A percentile compares a stretch with the other conserved stretches of the same genome.
These are phyloP conservation scores for Aristolochia contorta DNA, from an alignment of 164 flowering plant species.

Conservation along the genomic window DNA sequence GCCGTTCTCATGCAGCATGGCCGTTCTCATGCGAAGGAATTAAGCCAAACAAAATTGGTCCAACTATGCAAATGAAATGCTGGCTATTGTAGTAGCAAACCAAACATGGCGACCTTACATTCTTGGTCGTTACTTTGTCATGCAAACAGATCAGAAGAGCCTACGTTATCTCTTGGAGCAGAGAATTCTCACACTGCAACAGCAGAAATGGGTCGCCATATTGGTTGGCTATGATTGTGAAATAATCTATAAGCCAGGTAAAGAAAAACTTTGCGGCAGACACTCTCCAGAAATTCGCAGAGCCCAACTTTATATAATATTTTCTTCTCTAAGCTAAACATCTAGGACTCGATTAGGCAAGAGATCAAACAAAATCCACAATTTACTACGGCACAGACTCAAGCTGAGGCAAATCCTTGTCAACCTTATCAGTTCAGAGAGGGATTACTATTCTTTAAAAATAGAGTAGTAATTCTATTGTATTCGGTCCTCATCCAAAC, in stretches of 20 bases:
- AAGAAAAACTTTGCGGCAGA: not conserved
- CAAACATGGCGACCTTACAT: not conserved
- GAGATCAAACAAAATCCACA: not conserved
- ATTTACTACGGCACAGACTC: not conserved
- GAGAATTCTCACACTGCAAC: not conserved
- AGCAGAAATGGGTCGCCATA: not conserved
- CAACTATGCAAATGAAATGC: not conserved
- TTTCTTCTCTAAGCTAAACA: too few species aligned
- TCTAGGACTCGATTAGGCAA: not conserved
- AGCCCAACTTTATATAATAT: too few species aligned
- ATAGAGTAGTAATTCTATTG: not conserved
- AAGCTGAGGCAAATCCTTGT: too few species aligned
- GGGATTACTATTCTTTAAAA: not conserved
- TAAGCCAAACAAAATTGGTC: not conserved
- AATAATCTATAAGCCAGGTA: not conserved
- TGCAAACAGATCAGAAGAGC: not conserved
- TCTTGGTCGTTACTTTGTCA: not conserved
- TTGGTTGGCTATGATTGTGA: not conserved
- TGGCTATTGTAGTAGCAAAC: not conserved
- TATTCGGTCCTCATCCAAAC: not conserved
- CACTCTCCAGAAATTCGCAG: accelerated
- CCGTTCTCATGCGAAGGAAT: not conserved
- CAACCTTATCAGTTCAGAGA: not conserved
- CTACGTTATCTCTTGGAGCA: not conserved
- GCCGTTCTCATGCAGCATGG: not conserved